Base-by-base conservation (phyloP, 2,329 filamentous ascomycete genomes). In the Grosmannia serpens region DNA sequence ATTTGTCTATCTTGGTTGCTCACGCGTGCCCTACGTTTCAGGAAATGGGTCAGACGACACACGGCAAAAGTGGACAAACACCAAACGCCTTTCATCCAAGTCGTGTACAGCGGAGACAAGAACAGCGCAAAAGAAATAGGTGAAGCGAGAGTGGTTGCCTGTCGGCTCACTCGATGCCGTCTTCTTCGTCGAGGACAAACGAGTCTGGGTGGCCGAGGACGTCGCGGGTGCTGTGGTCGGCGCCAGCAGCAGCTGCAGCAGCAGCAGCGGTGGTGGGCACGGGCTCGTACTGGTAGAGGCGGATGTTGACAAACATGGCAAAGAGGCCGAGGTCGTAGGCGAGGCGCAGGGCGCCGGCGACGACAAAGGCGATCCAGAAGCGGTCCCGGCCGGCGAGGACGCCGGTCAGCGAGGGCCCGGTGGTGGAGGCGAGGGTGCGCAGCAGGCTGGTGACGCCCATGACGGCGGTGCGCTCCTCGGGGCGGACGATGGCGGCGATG, bases 221-320 rank as follows among this genome's bases (percentile, higher is more conserved):
- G 8, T 53, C 55, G 8, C 53, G 49, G 4, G 49, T 57, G 44
- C 53, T 49, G 44, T 31, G 35, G 78, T 59, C 73, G 83, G 3
- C 75, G 2, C 20, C 41, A 20, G 84, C 86, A 83, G 65, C 88
- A 86, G 3, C 72, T 77, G 46, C 70, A 90, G 52, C 85, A 91
- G 67, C 75, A 76, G 54, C 91, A 87, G 87, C 62, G 84, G 41
- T 91, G 84, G 41, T 91, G 89, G 66, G 91, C 87, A 87, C 53
- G 1, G 62, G 60, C 64, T 79, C 75, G 59, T 78, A 70, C 44
- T 72, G 69, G 59, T 80, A 69, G 35, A 84, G 64, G 64, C 76
- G 78, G 67, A 83, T 76, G 59, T 82, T 83, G 31, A 83, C 73
- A 66, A 84, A 85, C 69, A 84, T 72, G 17, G 74, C 75, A 66